Percentiles rank a stretch among this genome's conserved stretches.
phyloP scores from a whole-genome alignment of 2,329 filamentous ascomycete species.

The Talaromyces amestolkiae region DNA sequence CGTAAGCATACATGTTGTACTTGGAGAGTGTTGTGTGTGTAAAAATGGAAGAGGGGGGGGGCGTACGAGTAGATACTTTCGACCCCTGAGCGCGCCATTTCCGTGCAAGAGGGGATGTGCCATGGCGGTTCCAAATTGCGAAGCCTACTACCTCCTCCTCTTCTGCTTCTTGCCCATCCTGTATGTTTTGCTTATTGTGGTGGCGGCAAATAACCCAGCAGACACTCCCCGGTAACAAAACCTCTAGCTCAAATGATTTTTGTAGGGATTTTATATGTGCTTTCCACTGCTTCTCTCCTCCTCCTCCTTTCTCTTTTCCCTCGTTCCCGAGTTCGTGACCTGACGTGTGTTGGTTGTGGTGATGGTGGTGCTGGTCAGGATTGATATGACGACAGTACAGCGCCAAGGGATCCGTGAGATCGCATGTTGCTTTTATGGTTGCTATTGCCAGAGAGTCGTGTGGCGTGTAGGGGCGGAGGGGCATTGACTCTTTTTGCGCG shows the following conservation, averaged over 20 bases:
- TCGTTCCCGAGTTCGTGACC: no score
- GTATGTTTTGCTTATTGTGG: no score
- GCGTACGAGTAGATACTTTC: conserved; percentile 9
- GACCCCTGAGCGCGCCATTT: conserved; percentile 8
- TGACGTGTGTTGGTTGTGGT: not conserved
- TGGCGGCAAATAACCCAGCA: conserved; percentile 1
- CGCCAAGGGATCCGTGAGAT: conserved; percentile 17
- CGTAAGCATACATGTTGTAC: not conserved
- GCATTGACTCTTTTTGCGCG: conserved; percentile 8
- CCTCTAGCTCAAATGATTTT: not conserved
- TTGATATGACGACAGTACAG: conserved; percentile 12
- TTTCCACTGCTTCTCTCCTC: conserved; percentile 9
- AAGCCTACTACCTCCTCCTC: conserved; percentile 2
- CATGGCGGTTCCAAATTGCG: conserved; percentile 16
- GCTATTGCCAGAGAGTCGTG: conserved; percentile 13
- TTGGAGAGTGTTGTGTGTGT: not conserved
- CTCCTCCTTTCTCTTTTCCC: no score
- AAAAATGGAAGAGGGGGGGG: no score
- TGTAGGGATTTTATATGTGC: conserved; percentile 10
- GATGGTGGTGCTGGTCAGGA: not conserved
- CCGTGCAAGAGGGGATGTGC: conserved; percentile 1
- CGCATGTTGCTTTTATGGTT: conserved; percentile 17
- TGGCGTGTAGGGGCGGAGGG: conserved; percentile 12
- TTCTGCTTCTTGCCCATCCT: not conserved
- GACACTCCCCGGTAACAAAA: conserved; percentile 4